Conservation (phyloP, 768 basidiomycete genomes). For the Xerocomellus intermedius region DNA sequence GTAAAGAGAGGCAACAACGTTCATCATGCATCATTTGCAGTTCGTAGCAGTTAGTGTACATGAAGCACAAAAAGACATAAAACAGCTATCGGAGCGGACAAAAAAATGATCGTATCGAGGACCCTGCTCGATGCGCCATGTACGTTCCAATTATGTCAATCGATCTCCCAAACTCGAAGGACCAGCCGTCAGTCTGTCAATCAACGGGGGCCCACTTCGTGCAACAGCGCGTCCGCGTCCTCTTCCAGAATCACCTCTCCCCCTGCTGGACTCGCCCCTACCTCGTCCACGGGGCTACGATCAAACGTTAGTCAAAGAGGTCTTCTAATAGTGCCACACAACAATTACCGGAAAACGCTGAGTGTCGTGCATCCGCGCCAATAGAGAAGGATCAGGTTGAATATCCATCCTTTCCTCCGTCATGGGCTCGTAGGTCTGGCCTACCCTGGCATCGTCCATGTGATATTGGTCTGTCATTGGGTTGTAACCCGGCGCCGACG, state of each 20-base stretch:
- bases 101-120: not conserved
- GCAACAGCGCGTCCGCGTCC: slow-evolving; percentile 21
- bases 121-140: not conserved
- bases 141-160: slow-evolving; percentile 12
- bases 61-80: not conserved
- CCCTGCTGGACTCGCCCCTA: slow-evolving; percentile 15
- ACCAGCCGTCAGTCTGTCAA: slow-evolving; percentile 14
- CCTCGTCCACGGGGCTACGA: slow-evolving; percentile 25
- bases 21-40: not conserved
- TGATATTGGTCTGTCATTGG: slow-evolving; percentile 4
- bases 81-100: not conserved
- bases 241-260: slow-evolving; percentile 21
- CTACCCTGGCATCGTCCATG: slow-evolving; percentile 3
- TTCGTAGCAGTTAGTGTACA: not conserved
- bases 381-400: slow-evolving; percentile 18
- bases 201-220: slow-evolving; percentile 18
- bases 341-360: slow-evolving; percentile 22
- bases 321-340: not conserved
- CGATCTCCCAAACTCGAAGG: slow-evolving; percentile 21
- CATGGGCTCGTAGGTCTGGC: slow-evolving; percentile 12
- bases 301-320: not conserved
- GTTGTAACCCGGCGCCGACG: not conserved
- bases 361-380: slow-evolving; percentile 26
- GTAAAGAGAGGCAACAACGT: slow-evolving; percentile 7
- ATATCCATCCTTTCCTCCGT: slow-evolving; percentile 10